Conservation (phyloP, 768 basidiomycete genomes). For the Leccinum sublutescens region DNA sequence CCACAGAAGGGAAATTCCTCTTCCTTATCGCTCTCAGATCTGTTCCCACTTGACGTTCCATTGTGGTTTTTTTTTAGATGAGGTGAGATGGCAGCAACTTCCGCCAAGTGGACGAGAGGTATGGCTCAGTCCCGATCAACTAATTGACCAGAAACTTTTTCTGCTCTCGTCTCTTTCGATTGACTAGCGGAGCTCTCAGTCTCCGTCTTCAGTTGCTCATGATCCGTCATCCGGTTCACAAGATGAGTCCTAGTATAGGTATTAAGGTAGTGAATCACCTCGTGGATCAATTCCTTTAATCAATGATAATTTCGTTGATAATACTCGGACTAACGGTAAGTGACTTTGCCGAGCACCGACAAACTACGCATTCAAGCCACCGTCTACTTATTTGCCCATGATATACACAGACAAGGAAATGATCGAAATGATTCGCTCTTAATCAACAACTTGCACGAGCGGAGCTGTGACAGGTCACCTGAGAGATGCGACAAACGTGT, state of each 20-base stretch:
- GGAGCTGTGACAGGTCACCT: slow-evolving; percentile 8
- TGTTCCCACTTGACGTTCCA: slow-evolving; percentile 17
- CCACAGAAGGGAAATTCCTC: slow-evolving; percentile 14
- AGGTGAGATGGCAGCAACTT: slow-evolving; percentile 16
- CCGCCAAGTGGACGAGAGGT: slow-evolving; percentile 15
- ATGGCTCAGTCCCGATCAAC: slow-evolving; percentile 14
- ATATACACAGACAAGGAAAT: slow-evolving; percentile 7
- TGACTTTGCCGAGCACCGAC: slow-evolving; percentile 18
- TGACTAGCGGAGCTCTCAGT: slow-evolving; percentile 15
- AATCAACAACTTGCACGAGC: slow-evolving; percentile 2
- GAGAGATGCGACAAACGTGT: slow-evolving; percentile 15
- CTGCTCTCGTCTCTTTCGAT: slow-evolving; percentile 5
- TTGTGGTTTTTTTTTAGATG: slow-evolving; percentile 9
- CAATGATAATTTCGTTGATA: slow-evolving; percentile 18
- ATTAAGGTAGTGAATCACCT: slow-evolving; percentile 23
- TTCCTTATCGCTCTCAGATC: slow-evolving; percentile 23
- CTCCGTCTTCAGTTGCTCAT: slow-evolving; percentile 16
- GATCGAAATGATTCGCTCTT: slow-evolving; percentile 10
- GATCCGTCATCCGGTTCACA: slow-evolving; percentile 15
- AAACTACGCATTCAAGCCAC: slow-evolving; percentile 10
- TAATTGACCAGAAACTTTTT: slow-evolving; percentile 22
- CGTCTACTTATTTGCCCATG: slow-evolving; percentile 16
- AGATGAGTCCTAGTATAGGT: slow-evolving; percentile 4
- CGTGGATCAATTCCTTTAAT: slow-evolving; percentile 25
- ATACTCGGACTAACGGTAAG: slow-evolving; percentile 16